Base-by-base conservation (phyloP, 768 basidiomycete genomes). In the Podaxis mareebaensis region DNA sequence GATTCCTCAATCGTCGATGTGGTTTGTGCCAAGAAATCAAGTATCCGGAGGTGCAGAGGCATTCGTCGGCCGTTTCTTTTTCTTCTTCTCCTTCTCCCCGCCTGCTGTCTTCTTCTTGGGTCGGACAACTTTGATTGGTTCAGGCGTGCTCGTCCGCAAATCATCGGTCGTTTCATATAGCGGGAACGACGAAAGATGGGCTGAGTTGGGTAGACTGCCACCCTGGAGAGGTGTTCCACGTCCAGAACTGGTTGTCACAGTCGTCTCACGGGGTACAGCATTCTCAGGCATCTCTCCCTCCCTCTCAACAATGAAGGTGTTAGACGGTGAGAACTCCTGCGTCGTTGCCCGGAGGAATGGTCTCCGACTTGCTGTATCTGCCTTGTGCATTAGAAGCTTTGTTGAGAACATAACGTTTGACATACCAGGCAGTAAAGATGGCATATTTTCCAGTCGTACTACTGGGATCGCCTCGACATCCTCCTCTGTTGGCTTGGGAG, bases 391-490 rank as follows among this genome's bases (percentile, higher is more conserved):
- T 12, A 60, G 20, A 36, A 20, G 11, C 17, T n/a, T 5, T 5
- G n/a, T 22, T n/a, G 15, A 24, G 20, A 20, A 24, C 13, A 33
- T 33, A 33, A 33, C 24, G 51, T 39, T 20, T 11, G 15, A 48
- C 10, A 26, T 40, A 76, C 76, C 70, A 54, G 71, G 60, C n/a
- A 65, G 69, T 33, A 84, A 73, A 46, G 87, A 75, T 2, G 85
- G 88, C 74, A 92, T 82, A 63, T 83, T 87, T 46, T 96, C 92
- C 52, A 99, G 76, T 64, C 80, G 85, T 33, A 98, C 93, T 24
- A 99, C 86, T 0, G 96, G 96, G 74, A 99, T 98, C 8, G 89
- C 85, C 68, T 97, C 95, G n/a, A 97, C 67, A 70, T 97, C 93
- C 12, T 85, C 83, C 7, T 75, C 65, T 26, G 63, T 57, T 60